These are phyloP conservation scores for Ophiocordyceps unilateralis DNA, from an alignment of 2,329 filamentous ascomycete genomes.

Conservation along the genomic window DNA sequence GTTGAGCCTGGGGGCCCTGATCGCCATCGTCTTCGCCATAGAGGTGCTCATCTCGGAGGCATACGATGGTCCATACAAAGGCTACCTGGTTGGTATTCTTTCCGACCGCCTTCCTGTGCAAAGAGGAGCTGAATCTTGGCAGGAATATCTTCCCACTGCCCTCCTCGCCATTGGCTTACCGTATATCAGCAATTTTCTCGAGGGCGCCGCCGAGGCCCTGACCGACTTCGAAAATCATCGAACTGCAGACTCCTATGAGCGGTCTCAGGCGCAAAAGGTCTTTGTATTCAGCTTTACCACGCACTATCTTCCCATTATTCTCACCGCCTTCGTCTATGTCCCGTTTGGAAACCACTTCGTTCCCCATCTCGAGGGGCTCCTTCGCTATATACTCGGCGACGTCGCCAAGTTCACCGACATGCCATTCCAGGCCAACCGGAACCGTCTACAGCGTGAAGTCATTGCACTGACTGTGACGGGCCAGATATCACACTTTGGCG, in stretches of 20 bases:
- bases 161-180: constrained; percentile 51
- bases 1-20: constrained; percentile 44
- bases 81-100: constrained; percentile 32
- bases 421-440: constrained; percentile 47
- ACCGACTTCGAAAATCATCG: constrained; percentile 63
- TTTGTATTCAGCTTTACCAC: constrained; percentile 70
- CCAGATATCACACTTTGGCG: constrained; percentile 52
- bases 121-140: not conserved
- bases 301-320: constrained; percentile 57
- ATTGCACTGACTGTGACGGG: constrained; percentile 61
- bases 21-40: constrained; percentile 52
- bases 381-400: constrained; percentile 18
- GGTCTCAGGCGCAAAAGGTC: constrained; percentile 54
- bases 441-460: constrained; percentile 51
- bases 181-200: constrained; percentile 44
- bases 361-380: constrained; percentile 46
- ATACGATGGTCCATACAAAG: constrained; percentile 53
- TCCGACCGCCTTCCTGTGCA: not conserved
- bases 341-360: constrained; percentile 53
- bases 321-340: constrained; percentile 67
- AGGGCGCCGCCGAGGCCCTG: constrained; percentile 41
- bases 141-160: constrained; percentile 58
- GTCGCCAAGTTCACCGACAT: constrained; percentile 32
- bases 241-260: constrained; percentile 49
- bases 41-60: constrained; percentile 62